Evolutionary conservation across 2,329 filamentous ascomycete species (phyloP), one percentile per base, ranked within the genome.

Genomic region (Aspergillus hortae): DNA sequence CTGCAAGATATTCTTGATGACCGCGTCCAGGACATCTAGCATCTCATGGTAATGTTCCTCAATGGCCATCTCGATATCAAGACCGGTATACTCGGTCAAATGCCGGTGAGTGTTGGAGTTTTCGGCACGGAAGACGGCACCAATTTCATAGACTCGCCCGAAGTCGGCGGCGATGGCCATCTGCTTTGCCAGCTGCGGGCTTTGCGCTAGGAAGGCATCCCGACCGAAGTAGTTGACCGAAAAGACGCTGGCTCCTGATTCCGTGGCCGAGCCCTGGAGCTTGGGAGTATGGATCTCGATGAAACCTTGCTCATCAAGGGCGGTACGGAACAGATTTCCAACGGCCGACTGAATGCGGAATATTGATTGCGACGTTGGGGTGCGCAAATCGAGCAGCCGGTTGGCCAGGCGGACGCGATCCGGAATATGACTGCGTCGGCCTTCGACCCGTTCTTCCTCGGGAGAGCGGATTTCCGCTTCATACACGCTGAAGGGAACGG

Each of bases 71-170:
- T 96, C 92, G 15, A 96, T 72, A 79, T 96, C 92, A 27, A 96
- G 78, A 50, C 92, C 92, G 4, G 91, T 96, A 68, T 95, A 96
- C 69, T 96, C 92, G 0, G 92, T 96, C 78, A 96, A 78, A 69
- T 96, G 92, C 35, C 92, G 86, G 65, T 96, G 92, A 0, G 92
- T 96, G 71, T 96, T 96, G 66, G 89, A 95, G 75, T 96, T 95
- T 69, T 96, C 92, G 0, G 92, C 92, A 60, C 92, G 85, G 79
- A 96, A 96, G 6, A 96, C 91, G 2, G 89, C 86, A 14, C 90
- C 90, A 58, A 94, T 86, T 68, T 96, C 92, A 64, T 92, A 96
- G 6, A 96, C 92, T 46, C 86, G 85, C 52, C 87, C 87, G 67
- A 96, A 94, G 67, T 96, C 92, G 25, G 91, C 87, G 4, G 90